A percentile compares a stretch with the other conserved stretches of the same genome.
These are phyloP conservation scores for Ceratobasidium sp. DNA, from an alignment of 1,284 basidiomycete species.

Conservation along the genomic window DNA sequence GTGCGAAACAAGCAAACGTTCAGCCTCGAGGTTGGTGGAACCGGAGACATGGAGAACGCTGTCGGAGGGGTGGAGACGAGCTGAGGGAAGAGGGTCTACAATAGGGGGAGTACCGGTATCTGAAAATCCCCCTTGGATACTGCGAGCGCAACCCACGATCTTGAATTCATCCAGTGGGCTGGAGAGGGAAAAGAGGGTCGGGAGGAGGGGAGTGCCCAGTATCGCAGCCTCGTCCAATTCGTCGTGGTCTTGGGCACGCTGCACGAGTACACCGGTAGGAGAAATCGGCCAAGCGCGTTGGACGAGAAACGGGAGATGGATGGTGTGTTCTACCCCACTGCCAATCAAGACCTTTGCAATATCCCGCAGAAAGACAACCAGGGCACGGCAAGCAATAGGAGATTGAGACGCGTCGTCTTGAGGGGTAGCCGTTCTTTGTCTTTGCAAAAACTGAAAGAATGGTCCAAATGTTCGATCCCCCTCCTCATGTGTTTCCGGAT, in stretches of 20 bases:
- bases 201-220: slow-evolving; percentile 67
- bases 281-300: slow-evolving; percentile 79
- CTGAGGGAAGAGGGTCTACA: slow-evolving; percentile 42
- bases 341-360: slow-evolving; percentile 77
- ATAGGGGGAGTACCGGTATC: slow-evolving; percentile 18
- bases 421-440: slow-evolving; percentile 70
- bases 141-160: slow-evolving; percentile 58
- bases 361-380: slow-evolving; percentile 73
- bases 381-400: slow-evolving; percentile 20
- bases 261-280: slow-evolving; percentile 79
- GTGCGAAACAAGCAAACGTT: slow-evolving; percentile 35
- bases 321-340: slow-evolving; percentile 78
- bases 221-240: slow-evolving; percentile 65
- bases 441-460: slow-evolving; percentile 48
- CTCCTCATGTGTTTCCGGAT: slow-evolving; percentile 20
- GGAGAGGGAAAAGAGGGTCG: slow-evolving; percentile 79
- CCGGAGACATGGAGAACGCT: slow-evolving; percentile 32
- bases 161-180: slow-evolving; percentile 80
- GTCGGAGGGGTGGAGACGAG: slow-evolving; percentile 37
- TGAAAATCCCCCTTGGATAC: slow-evolving; percentile 44
- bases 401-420: slow-evolving; percentile 51
- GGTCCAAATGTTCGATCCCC: slow-evolving; percentile 55
- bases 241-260: slow-evolving; percentile 76
- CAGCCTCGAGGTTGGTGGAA: slow-evolving; percentile 10
- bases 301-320: slow-evolving; percentile 85